phyloP scores from a whole-genome alignment of 169 alveolate genomes.

The Plasmodium relictum region DNA sequence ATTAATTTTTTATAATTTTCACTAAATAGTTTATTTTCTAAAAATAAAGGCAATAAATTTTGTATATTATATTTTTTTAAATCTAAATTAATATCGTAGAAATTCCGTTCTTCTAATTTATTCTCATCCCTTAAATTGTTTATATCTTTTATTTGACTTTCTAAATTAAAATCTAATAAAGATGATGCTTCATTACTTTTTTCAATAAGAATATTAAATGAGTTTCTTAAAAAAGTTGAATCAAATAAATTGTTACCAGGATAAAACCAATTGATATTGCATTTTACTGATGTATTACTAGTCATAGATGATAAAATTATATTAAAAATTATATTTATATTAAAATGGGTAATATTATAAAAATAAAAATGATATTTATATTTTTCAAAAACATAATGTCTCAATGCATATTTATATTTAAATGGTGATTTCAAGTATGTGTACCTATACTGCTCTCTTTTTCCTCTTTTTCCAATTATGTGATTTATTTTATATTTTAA shows the following conservation, averaged over 20 bases:
- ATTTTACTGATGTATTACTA: slow-evolving; percentile 56
- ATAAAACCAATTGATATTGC: slow-evolving; percentile 57
- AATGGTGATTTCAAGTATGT: slow-evolving; percentile 85
- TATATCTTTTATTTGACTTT: slow-evolving; percentile 1
- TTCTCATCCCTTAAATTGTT: background rate
- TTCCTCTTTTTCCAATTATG: slow-evolving; percentile 48
- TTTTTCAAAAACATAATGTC: slow-evolving; percentile 87
- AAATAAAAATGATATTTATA: slow-evolving; percentile 81
- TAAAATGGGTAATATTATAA: slow-evolving; percentile 74
- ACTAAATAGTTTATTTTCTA: slow-evolving; percentile 52
- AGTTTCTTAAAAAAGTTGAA: slow-evolving; percentile 28
- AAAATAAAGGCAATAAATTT: slow-evolving; percentile 46
- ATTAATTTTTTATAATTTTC: slow-evolving; percentile 60
- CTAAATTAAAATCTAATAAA: background rate
- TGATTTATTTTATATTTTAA: slow-evolving; percentile 46
- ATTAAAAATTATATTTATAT: slow-evolving; percentile 68
- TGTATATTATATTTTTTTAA: slow-evolving; percentile 54
- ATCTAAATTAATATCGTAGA: slow-evolving; percentile 26
- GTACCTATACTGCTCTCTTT: slow-evolving; percentile 84
- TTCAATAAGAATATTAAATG: slow-evolving; percentile 14
- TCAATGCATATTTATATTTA: slow-evolving; percentile 85
- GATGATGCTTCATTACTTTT: background rate
- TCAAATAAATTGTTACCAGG: slow-evolving; percentile 54
- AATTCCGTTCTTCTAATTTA: background rate
- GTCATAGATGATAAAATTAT: slow-evolving; percentile 74